Conservation (phyloP, 768 basidiomycete genomes). For the Goffeauzyma gilvescens region DNA sequence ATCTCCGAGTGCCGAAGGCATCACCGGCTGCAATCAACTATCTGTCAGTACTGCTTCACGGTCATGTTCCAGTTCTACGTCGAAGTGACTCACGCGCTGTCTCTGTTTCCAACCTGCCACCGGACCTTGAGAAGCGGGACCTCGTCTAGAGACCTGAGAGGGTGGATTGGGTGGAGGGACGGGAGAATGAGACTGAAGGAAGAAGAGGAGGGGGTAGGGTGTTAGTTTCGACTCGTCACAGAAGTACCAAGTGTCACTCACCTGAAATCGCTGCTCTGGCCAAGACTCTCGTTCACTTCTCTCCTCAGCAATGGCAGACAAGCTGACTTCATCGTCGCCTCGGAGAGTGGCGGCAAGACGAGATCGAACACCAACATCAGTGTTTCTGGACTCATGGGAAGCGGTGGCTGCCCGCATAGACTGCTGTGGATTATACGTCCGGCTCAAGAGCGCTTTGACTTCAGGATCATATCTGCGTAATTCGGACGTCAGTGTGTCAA, state of each 20-base stretch:
- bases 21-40: no score
- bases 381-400: not conserved
- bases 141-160: not conserved
- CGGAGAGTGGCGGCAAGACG: slow-evolving; percentile 24
- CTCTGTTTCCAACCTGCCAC: no score
- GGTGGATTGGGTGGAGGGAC: not conserved
- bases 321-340: slow-evolving; percentile 17
- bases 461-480: not conserved
- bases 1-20: no score
- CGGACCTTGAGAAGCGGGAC: not conserved
- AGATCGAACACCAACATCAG: slow-evolving; percentile 15
- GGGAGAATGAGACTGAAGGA: not conserved
- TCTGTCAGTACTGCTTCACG: no score
- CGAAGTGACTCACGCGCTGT: no score
- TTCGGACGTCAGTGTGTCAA: slow-evolving; percentile 1
- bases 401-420: slow-evolving; percentile 10
- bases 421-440: slow-evolving; percentile 5
- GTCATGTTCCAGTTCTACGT: no score
- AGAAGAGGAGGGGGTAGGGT: no score
- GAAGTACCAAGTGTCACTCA: not conserved
- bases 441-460: no score
- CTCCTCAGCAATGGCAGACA: slow-evolving; percentile 19
- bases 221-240: not conserved
- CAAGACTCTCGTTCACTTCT: slow-evolving; percentile 7
- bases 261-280: not conserved